Base-by-base conservation (phyloP, 192 early-diverging fungal species). In the Bifiguratus adelaidae region DNA sequence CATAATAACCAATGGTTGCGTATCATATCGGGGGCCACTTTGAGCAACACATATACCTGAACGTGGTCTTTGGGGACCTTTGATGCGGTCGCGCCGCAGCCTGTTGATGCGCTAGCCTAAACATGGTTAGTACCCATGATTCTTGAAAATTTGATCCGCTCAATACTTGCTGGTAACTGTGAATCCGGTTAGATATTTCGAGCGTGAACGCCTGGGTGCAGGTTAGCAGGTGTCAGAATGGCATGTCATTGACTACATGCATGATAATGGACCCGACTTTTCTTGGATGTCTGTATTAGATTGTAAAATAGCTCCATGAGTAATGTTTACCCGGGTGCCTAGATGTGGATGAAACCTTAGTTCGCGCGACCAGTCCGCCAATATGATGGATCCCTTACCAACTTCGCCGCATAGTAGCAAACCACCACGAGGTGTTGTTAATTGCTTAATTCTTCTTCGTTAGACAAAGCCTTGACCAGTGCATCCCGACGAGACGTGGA, bases 401-500 rank as follows among this genome's bases (percentile, higher is more conserved):
- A 40, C 37, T 40, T 40, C 37, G 13, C 37, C 37, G 37, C 37
- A 40, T 6, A 40, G 37, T 21, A 40, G 16, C 37, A 40, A 13
- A n/a, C n/a, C n/a, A 5, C 37, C 37, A 7, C 15, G 16, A 7
- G 37, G 37, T 5, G 37, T 40, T 5, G 37, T 40, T 7, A 40
- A 21, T 13, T 40, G 37, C 37, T 11, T 40, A 13, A 40, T 13
- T 40, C 37, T 7, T 40, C 37, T 15, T 40, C 37, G 13, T 40
- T 40, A 5, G 37, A 40, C 7, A 40, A 21, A 40, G 22, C 13
- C 0, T 40, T 40, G 7, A 40, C 37, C 18, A 40, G 37, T 6
- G 37, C 6, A 6, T 20, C 7, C 18, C 22, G 37, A 21, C 37
- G 37, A 15, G 7, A 5, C 7, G 7, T 40, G 13, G 37, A 15